Percentiles rank a stretch among this genome's conserved stretches.
These are phyloP conservation scores for Chamaecrista fasciculata DNA, from an alignment of 306 rosid genomes.

Conservation along the genomic window DNA sequence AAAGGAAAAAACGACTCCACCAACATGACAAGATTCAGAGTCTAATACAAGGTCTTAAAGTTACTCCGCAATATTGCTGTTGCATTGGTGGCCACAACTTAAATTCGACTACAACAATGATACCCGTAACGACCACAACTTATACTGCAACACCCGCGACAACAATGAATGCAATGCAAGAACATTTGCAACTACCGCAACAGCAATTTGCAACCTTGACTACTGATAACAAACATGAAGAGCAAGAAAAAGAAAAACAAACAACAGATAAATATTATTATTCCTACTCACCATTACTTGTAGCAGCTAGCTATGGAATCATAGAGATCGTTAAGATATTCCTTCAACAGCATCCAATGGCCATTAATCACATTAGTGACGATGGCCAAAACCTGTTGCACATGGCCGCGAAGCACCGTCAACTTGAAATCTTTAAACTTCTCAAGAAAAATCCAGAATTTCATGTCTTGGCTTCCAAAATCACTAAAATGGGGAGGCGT, in stretches of 20 bases:
- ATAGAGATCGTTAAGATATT: constrained; percentile 23
- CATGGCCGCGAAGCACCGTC: constrained; percentile 31
- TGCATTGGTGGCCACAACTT: no score
- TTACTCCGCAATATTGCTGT: no score
- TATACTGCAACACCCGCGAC: no score
- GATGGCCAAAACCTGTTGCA: constrained; percentile 24
- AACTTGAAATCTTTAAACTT: constrained; percentile 5
- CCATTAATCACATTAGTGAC: background rate
- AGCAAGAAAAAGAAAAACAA: background rate
- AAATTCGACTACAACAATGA: no score
- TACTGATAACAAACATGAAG: no score
- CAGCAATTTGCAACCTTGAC: no score
- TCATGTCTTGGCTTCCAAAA: background rate
- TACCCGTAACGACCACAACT: no score
- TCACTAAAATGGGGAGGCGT: background rate
- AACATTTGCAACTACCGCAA: no score
- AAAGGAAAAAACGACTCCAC: no score
- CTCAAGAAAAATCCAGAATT: background rate
- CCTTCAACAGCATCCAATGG: constrained; percentile 16
- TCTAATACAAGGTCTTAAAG: no score
- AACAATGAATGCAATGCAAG: no score
- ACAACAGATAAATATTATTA: background rate
- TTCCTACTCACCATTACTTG: constrained; percentile 22
- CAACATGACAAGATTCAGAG: no score
- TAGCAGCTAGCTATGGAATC: constrained; percentile 37